Conservation (phyloP, 2,329 filamentous ascomycete genomes). For the Cladosporium cucumerinum region DNA sequence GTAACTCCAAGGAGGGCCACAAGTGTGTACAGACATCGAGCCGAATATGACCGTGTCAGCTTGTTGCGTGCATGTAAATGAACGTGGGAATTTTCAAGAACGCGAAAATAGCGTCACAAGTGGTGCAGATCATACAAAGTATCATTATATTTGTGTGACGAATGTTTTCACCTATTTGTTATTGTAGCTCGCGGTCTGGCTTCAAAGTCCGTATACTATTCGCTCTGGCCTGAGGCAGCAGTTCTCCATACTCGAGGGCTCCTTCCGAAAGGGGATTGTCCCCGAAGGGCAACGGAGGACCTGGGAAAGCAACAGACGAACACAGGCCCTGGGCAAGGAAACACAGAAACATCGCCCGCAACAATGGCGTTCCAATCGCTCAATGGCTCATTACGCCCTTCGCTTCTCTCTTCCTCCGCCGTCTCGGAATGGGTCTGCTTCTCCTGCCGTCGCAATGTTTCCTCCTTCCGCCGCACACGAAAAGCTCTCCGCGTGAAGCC, state of each 20-base stretch:
- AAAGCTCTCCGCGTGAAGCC: slow-evolving; percentile 46
- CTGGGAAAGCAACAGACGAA: not conserved
- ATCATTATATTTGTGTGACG: too few species aligned
- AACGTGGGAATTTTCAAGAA: too few species aligned
- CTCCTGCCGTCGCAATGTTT: slow-evolving; percentile 40
- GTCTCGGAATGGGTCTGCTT: slow-evolving; percentile 28
- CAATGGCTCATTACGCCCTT: slow-evolving; percentile 22
- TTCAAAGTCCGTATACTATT: too few species aligned
- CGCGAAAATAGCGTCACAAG: too few species aligned
- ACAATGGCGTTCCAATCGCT: slow-evolving; percentile 16
- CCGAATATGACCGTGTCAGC: too few species aligned
- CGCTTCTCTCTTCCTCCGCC: slow-evolving; percentile 22
- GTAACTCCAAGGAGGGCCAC: not conserved
- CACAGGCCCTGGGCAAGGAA: not conserved
- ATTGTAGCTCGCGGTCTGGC: too few species aligned
- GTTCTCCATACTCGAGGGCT: not conserved
- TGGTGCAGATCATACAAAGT: too few species aligned
- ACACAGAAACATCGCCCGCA: slow-evolving; percentile 4
- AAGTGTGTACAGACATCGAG: not conserved
- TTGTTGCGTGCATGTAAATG: not conserved
- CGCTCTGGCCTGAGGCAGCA: not conserved
- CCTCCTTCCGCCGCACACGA: slow-evolving; percentile 45
- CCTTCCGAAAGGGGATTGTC: not conserved
- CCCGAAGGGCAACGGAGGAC: not conserved
- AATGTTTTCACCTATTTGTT: too few species aligned